phyloP scores from a whole-genome alignment of 23 red algal species.

The Gracilaria vermiculophylla region DNA sequence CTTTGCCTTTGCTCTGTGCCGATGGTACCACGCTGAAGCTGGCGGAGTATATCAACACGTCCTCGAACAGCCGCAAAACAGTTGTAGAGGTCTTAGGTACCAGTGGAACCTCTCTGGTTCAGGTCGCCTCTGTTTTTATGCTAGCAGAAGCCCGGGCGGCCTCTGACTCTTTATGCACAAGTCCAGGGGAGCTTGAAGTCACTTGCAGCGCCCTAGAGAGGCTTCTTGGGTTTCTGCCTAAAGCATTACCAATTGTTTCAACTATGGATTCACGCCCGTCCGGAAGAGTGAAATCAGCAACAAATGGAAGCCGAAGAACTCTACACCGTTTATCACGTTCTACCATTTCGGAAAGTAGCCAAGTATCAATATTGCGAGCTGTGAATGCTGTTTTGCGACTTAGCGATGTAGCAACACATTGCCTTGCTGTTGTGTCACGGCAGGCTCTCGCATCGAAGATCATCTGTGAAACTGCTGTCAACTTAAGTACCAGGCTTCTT shows the following conservation, averaged over 20 bases:
- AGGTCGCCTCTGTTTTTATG: constrained; percentile 70
- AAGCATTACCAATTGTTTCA: constrained; percentile 1
- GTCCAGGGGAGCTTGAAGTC: constrained; percentile 49
- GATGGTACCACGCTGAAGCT: constrained; percentile 37
- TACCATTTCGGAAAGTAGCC: background rate
- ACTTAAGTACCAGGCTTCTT: constrained; percentile 50
- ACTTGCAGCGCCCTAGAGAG: constrained; percentile 44
- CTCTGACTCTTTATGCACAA: constrained; percentile 50
- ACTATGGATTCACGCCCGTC: constrained; percentile 13
- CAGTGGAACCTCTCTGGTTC: constrained; percentile 25
- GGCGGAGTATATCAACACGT: constrained; percentile 29
- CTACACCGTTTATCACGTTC: constrained; percentile 24
- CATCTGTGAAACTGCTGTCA: constrained; percentile 55
- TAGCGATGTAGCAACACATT: constrained; percentile 58
- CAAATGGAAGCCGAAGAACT: constrained; percentile 9
- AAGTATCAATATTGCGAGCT: constrained; percentile 51
- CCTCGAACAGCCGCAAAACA: constrained; percentile 9
- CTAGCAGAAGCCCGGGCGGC: constrained; percentile 56
- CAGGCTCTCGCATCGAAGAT: constrained; percentile 34
- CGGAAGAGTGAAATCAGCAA: constrained; percentile 25
- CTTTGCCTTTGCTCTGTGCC: constrained; percentile 14
- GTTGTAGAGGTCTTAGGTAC: constrained; percentile 42
- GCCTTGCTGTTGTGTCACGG: constrained; percentile 59
- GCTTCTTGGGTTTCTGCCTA: constrained; percentile 30
- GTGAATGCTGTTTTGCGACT: constrained; percentile 66